These are phyloP conservation scores for Sphaerulina musiva DNA, from an alignment of 2,329 filamentous ascomycete species.

Conservation along the genomic window DNA sequence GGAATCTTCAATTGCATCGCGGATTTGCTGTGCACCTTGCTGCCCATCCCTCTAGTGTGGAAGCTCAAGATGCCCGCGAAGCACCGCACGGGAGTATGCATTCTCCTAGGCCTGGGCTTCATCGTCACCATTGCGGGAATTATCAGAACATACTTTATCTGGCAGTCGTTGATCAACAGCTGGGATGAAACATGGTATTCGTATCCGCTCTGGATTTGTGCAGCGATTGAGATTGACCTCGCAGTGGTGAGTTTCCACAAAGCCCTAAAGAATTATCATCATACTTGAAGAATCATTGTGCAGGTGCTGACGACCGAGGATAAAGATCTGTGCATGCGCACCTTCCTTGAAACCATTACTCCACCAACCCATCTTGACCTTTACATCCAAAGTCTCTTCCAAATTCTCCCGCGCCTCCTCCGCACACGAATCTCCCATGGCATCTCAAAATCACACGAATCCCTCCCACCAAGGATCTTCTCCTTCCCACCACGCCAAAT, in stretches of 20 bases:
- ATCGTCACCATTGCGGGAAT: slow-evolving; percentile 40
- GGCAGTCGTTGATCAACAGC: slow-evolving; percentile 36
- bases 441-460: slow-evolving; percentile 1
- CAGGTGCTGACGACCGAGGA: slow-evolving; percentile 1
- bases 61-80: slow-evolving; percentile 39
- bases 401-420: slow-evolving; percentile 16
- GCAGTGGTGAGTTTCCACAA: slow-evolving; percentile 36
- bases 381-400: slow-evolving; percentile 24
- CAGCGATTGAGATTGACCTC: slow-evolving; percentile 43
- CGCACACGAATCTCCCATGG: not conserved
- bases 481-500: not conserved
- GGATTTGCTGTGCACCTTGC: slow-evolving; percentile 38
- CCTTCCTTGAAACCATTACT: slow-evolving; percentile 34
- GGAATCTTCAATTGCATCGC: slow-evolving; percentile 42
- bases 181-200: slow-evolving; percentile 42
- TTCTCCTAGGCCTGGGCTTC: slow-evolving; percentile 39
- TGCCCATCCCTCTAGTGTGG: slow-evolving; percentile 41
- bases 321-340: slow-evolving; percentile 35
- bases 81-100: slow-evolving; percentile 36
- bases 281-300: not conserved
- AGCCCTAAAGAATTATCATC: too few species aligned
- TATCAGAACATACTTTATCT: slow-evolving; percentile 42
- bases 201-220: slow-evolving; percentile 44
- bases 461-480: not conserved
- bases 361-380: slow-evolving; percentile 20